These are phyloP conservation scores for Maudiozyma turicensis DNA, from an alignment of 805 yeast species.

Conservation along the genomic window DNA sequence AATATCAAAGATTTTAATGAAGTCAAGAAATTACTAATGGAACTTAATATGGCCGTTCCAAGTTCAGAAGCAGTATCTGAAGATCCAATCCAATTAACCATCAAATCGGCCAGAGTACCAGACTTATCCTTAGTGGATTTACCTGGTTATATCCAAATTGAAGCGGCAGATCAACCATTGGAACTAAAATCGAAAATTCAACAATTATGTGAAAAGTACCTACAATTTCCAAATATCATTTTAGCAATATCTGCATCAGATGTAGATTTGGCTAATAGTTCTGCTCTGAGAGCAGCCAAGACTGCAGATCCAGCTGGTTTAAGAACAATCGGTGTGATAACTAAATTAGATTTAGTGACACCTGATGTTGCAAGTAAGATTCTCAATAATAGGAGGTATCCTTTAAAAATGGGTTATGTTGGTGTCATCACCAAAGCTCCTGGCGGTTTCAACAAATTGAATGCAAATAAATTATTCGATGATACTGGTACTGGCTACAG, in stretches of 20 bases:
- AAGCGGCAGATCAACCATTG: constrained; percentile 91
- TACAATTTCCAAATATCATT: constrained; percentile 87
- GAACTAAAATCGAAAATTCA: constrained; percentile 72
- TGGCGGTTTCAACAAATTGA: constrained; percentile 8
- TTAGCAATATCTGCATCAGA: constrained; percentile 96
- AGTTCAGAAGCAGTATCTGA: constrained; percentile 74
- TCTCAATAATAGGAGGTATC: constrained; percentile 72
- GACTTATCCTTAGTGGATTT: constrained; percentile 89
- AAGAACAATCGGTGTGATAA: constrained; percentile 92
- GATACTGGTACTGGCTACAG: background rate
- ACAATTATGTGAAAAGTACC: constrained; percentile 71
- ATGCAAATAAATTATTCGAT: constrained; percentile 12
- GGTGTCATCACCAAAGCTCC: constrained; percentile 93
- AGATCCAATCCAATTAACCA: constrained; percentile 88
- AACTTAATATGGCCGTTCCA: constrained; percentile 88
- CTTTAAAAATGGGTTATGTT: constrained; percentile 92
- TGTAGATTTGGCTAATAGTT: constrained; percentile 92
- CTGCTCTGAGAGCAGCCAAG: constrained; percentile 87
- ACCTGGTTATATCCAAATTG: constrained; percentile 96
- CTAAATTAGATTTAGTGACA: constrained; percentile 84
- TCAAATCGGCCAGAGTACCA: constrained; percentile 83
- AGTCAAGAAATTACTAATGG: constrained; percentile 79
- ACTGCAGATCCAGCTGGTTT: constrained; percentile 88
- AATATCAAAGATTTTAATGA: constrained; percentile 80
- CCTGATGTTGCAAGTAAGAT: constrained; percentile 61